Conservation (phyloP, 2,329 filamentous ascomycete species). For the Beauveria brongniartii region DNA sequence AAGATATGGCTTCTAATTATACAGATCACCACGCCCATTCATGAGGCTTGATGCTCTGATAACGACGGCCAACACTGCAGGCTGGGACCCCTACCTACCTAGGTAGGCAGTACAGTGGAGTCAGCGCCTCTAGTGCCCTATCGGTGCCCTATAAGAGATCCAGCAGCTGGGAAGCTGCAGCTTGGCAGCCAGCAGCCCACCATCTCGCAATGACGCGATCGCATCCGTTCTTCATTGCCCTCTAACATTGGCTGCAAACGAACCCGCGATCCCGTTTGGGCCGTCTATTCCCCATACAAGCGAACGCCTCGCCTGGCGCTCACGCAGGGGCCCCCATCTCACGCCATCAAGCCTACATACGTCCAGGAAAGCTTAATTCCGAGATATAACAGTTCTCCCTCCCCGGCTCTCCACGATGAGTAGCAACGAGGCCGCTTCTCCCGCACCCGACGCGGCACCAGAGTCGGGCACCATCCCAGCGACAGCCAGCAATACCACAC, state of each 20-base stretch:
- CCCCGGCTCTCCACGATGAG: background rate
- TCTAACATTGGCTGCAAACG: constrained; percentile 3
- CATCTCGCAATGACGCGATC: constrained; percentile 7
- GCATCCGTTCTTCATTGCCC: background rate
- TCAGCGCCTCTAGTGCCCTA: background rate
- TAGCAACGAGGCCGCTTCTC: background rate
- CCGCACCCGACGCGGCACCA: background rate
- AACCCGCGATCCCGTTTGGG: background rate
- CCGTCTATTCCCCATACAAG: background rate
- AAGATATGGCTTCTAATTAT: background rate
- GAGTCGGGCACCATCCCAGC: background rate
- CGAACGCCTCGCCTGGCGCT: background rate
- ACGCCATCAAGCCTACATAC: background rate
- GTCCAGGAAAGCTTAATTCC: background rate
- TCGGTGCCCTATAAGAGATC: background rate
- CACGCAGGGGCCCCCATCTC: background rate
- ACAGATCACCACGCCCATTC: background rate
- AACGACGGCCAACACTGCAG: background rate
- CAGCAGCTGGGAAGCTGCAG: background rate
- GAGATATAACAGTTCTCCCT: background rate
- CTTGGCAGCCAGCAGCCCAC: background rate
- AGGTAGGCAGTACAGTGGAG: background rate
- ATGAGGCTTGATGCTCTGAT: background rate
- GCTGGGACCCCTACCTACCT: background rate
- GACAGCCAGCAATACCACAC: constrained; percentile 2